Conservation (phyloP, 257 asterid genomes). For the Nemophila menziesii region DNA sequence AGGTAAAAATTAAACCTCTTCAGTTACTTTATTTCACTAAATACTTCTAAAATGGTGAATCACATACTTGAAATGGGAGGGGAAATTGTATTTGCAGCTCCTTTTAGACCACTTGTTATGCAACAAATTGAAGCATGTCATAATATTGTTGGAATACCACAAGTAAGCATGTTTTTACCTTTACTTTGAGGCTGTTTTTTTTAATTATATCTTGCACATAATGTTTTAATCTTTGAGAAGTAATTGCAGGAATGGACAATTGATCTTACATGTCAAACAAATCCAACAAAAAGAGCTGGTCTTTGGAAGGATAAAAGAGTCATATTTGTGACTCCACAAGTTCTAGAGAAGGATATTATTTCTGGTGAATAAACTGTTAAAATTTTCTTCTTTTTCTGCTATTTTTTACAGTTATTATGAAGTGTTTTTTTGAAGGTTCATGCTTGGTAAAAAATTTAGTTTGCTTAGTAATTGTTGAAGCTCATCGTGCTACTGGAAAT, state of each 20-base stretch:
- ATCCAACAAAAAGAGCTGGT: constrained; percentile 55
- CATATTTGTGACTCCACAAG: constrained; percentile 93
- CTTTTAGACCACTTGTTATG: constrained; percentile 88
- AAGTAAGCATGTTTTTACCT: constrained; percentile 38
- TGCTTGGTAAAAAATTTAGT: constrained; percentile 76
- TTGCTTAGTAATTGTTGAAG: constrained; percentile 97
- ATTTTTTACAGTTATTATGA: constrained; percentile 7
- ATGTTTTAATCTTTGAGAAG: constrained; percentile 21
- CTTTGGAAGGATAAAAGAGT: constrained; percentile 75
- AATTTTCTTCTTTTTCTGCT: constrained; percentile 3
- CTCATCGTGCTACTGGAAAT: constrained; percentile 96
- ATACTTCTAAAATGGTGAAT: no score
- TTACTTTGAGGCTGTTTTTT: constrained; percentile 10
- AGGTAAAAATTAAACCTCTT: no score
- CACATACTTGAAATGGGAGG: constrained; percentile 49
- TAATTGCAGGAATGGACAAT: constrained; percentile 88
- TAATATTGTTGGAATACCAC: constrained; percentile 86
- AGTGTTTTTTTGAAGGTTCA: constrained; percentile 39
- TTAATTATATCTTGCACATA: constrained; percentile 6
- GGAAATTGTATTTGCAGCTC: constrained; percentile 94
- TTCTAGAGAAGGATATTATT: constrained; percentile 80
- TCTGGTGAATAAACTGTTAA: constrained; percentile 64
- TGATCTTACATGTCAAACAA: constrained; percentile 91
- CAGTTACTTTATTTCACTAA: constrained; percentile 10
- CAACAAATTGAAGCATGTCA: constrained; percentile 97